Evolutionary conservation across 2,329 filamentous ascomycete genomes (phyloP).

Genomic region (Catunica adiposa): DNA sequence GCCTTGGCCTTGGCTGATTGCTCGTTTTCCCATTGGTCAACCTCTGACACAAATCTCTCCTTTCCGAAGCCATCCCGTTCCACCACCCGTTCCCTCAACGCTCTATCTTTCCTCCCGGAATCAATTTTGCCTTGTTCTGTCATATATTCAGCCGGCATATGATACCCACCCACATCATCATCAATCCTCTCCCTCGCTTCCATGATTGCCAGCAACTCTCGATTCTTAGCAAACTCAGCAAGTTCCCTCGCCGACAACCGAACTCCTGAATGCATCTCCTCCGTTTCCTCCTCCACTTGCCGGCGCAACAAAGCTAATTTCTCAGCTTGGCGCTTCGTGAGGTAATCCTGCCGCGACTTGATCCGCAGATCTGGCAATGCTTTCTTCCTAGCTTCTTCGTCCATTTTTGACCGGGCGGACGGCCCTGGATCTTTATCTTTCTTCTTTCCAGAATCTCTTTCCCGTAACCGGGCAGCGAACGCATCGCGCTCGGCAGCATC

Average conservation of each 20-base stretch:
- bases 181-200: conserved; percentile 79
- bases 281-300: conserved; percentile 77
- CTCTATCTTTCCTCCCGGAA: conserved; percentile 71
- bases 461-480: conserved; percentile 58
- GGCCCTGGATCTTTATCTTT: conserved; percentile 32
- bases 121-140: conserved; percentile 86
- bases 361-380: conserved; percentile 69
- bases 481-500: conserved; percentile 52
- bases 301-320: conserved; percentile 70
- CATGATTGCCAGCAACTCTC: conserved; percentile 63
- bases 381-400: conserved; percentile 48
- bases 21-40: conserved; percentile 90
- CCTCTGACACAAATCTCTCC: conserved; percentile 80
- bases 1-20: conserved; percentile 76
- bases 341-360: conserved; percentile 76
- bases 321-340: conserved; percentile 82
- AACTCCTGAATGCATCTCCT: conserved; percentile 61
- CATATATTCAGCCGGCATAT: conserved; percentile 87
- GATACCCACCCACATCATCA: conserved; percentile 81
- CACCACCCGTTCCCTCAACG: conserved; percentile 77
- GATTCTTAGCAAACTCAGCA: conserved; percentile 75
- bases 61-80: conserved; percentile 76
- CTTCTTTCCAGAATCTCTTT: conserved; percentile 54
- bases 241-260: conserved; percentile 63
- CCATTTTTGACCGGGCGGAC: conserved; percentile 31